Conservation (phyloP, 768 basidiomycete genomes). For the Mycena alexandri region DNA sequence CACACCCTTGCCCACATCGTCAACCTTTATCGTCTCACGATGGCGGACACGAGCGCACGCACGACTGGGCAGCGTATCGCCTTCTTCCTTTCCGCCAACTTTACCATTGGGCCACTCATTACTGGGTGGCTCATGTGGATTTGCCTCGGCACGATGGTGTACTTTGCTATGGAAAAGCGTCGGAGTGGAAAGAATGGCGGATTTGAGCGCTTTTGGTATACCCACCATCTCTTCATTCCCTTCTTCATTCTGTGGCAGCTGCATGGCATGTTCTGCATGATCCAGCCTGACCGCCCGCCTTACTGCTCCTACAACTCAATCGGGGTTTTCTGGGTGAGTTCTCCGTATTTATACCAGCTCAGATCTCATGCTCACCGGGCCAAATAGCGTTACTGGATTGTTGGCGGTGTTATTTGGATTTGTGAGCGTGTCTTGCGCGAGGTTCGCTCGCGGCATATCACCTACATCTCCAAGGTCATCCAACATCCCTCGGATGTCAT, state of each 20-base stretch:
- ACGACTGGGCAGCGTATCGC: slow-evolving; percentile 67
- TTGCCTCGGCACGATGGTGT: slow-evolving; percentile 83
- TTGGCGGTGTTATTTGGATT: slow-evolving; percentile 89
- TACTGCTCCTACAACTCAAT: slow-evolving; percentile 88
- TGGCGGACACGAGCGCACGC: slow-evolving; percentile 64
- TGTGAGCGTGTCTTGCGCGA: slow-evolving; percentile 92
- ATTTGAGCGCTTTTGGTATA: slow-evolving; percentile 93
- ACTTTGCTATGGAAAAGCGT: slow-evolving; percentile 85
- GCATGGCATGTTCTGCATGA: slow-evolving; percentile 98
- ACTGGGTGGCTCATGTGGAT: slow-evolving; percentile 93
- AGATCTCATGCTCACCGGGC: background rate
- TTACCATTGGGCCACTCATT: slow-evolving; percentile 82
- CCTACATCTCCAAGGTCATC: slow-evolving; percentile 94
- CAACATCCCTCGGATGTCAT: slow-evolving; percentile 95
- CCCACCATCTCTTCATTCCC: slow-evolving; percentile 88
- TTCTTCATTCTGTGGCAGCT: slow-evolving; percentile 97
- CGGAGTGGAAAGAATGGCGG: slow-evolving; percentile 63
- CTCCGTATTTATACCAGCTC: background rate
- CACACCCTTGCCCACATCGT: slow-evolving; percentile 90
- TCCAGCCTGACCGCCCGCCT: slow-evolving; percentile 89
- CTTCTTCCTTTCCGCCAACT: slow-evolving; percentile 85
- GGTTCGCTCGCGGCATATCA: slow-evolving; percentile 89
- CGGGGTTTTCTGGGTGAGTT: slow-evolving; percentile 95
- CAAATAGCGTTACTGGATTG: slow-evolving; percentile 56
- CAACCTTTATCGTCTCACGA: slow-evolving; percentile 81